Base-by-base conservation (phyloP, 306 rosid species). In the Geum urbanum region DNA sequence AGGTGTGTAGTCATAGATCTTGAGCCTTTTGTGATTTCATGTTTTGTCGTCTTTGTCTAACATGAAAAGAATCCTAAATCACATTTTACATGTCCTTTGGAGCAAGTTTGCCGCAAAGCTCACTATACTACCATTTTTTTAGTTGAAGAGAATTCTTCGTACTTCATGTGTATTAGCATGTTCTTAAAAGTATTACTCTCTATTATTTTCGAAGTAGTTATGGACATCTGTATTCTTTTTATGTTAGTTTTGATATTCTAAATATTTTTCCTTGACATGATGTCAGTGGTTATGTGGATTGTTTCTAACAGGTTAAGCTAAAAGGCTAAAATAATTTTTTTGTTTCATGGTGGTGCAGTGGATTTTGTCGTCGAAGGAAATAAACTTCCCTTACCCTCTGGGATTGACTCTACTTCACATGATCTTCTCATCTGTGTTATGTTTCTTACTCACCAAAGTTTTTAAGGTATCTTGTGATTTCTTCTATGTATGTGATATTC, bases 341-440 rank as follows among this genome's bases (percentile, higher is more conserved):
- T 49, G 66, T 63, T 59, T 54, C 45, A 70, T 53, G 78, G 75
- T 75, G 64, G 47, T 56, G 43, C 95, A 94, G 99, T 94, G 96
- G 97, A 91, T 94, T 73, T 83, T 94, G 86, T 94, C 99, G 2
- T 94, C 99, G 10, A 94, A 94, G 85, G 97, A 91, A 79, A 88
- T 94, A 75, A 91, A 94, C 85, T 94, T 94, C 59, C 99, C 99
- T 19, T 94, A 91, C 82, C 99, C 99, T 76, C 88, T 94, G 66
- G 99, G 92, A 9, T 80, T 94, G 88, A 94, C 99, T 70, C 91
- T 94, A 47, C 95, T 94, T 76, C 99, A 94, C 85, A 94, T 94
- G 99, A 73, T 91, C 85, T 94, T 94, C 85, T 94, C 99, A 56
- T 91, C 99, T 19, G 89, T 88, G 80, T 75, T 94, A 72, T 94